Evolutionary conservation across 805 yeast species (phyloP), one percentile per base, ranked within the genome.

Genomic region (Pichia gijzeniarum): DNA sequence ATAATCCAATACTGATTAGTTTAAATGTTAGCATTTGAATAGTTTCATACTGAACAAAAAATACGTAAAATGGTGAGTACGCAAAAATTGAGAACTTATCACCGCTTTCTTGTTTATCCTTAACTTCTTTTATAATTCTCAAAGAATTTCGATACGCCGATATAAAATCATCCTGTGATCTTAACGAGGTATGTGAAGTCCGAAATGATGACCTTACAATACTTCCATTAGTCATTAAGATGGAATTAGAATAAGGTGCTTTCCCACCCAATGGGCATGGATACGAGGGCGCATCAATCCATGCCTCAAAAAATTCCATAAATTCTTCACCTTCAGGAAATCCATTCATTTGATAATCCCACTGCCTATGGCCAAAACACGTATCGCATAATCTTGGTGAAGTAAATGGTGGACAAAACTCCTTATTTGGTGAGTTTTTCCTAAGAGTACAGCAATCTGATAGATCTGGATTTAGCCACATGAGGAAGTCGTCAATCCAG

Each of bases 191-290:
- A 61, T 93, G 98, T 6, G 85, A 74, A 1, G 91, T 78, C 53
- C 98, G 70, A 67, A 91, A 88, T n/a, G 74, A 72, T 1, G 88
- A 77, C 2, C 91, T 69, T 9, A 58, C 52, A 5, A 88, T 72
- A 6, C 20, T 28, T 5, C 38, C 21, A 27, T 37, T 35, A 1
- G 67, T 64, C 22, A 71, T 65, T 1, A 72, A 65, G 10, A 87
- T 67, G 1, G 89, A 70, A 5, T 70, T 64, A 1, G 85, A 72
- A 59, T 91, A 91, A 0, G 97, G 95, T 0, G 97, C 97, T 57
- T 85, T 85, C 2, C 99, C 99, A 3, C 96, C 98, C 22, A 91
- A 67, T 1, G 98, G 96, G 62, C 99, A 91, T 2, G 91, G 87
- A 56, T 85, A 93, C 47, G 95, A 85, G 2, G 79, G 80, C 1